Base-by-base conservation (phyloP, 805 yeast genomes). In the Wickerhamomyces kurtzmanii region DNA sequence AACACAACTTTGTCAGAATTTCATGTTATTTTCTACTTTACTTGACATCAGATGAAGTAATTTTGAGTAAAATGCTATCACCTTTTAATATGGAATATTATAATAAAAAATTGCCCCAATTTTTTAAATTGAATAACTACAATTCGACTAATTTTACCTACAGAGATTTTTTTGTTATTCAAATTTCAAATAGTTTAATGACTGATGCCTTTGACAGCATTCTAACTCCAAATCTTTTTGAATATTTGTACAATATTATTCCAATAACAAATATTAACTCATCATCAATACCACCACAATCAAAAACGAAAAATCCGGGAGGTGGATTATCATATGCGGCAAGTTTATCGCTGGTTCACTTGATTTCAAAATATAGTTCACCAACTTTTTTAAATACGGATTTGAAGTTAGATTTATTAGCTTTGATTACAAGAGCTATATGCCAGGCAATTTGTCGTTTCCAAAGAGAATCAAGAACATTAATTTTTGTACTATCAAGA, bases 151-250 rank as follows among this genome's bases (percentile, higher is more conserved):
- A 49, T 13, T 41, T 62, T 8, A 73, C 84, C 1, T 67, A 72
- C 30, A 52, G 89, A 35, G 93, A 81, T 48, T 77, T 76, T 31
- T 30, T 75, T 6, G 58, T 78, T 0, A 56, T 65, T 5, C 81
- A 75, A 26, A 45, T 72, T 5, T 64, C 74, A 25, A 53, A 54
- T 15, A 40, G 68, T 20, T 39, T 74, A 5, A 37, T 47, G 12
- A 31, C 50, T 16, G 61, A 62, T 35, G 43, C 54, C 19, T 43
- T 45, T 26, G 55, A 54, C 28, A 33, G 33, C 11, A 37, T 55
- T 4, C 42, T 64, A 10, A 51, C 70, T 4, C 65, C 74, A 1
- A 65, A 74, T 9, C 50, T 73, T 20, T 65, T 70, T 27, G 81
- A 80, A 42, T 58, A 70, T 28, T 47, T 79, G 7, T 78, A 75